Conservation (phyloP, 192 early-diverging fungal genomes). For the Mortierella antarctica region DNA sequence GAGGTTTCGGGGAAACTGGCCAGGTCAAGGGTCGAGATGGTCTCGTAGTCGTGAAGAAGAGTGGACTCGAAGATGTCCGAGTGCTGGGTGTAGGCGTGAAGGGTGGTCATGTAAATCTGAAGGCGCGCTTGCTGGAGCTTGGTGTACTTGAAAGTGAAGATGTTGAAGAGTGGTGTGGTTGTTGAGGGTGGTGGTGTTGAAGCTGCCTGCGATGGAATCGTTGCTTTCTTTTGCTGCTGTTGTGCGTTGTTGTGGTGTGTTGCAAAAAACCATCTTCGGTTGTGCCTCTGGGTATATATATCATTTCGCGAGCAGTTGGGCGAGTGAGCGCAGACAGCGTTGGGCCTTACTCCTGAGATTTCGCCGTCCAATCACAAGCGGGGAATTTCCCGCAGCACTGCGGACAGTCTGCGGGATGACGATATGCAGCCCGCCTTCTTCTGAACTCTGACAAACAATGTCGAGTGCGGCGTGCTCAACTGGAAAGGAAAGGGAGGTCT, state of each 20-base stretch:
- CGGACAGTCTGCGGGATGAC: slow-evolving; percentile 8
- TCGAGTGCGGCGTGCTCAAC: too few relatives aligned
- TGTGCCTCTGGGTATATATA: not conserved
- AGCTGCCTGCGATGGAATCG: not conserved
- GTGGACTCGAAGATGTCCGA: too few relatives aligned
- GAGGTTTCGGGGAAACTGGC: slow-evolving; percentile 14
- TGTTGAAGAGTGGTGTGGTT: slow-evolving; percentile 2
- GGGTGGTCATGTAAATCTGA: slow-evolving; percentile 27
- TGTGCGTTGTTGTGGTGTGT: not conserved
- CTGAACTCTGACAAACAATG: too few relatives aligned
- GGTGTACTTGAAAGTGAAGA: slow-evolving; percentile 5
- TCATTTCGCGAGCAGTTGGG: not conserved
- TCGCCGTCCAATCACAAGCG: too few relatives aligned
- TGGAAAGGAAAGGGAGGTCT: too few relatives aligned
- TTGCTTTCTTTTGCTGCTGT: not conserved
- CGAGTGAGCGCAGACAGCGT: not conserved
- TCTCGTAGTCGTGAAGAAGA: slow-evolving; percentile 10
- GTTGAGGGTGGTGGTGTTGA: slow-evolving; percentile 4
- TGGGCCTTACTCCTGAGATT: not conserved
- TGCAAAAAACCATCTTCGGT: not conserved
- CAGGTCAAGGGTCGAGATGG: slow-evolving; percentile 6
- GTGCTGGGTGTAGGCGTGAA: not conserved
- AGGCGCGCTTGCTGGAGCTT: slow-evolving; percentile 29
- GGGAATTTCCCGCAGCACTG: slow-evolving; percentile 22
- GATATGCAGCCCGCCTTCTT: not conserved